A percentile compares a stretch with the other conserved stretches of the same genome.
phyloP scores from a whole-genome alignment of 768 basidiomycete genomes.

The Amanita phalloides region DNA sequence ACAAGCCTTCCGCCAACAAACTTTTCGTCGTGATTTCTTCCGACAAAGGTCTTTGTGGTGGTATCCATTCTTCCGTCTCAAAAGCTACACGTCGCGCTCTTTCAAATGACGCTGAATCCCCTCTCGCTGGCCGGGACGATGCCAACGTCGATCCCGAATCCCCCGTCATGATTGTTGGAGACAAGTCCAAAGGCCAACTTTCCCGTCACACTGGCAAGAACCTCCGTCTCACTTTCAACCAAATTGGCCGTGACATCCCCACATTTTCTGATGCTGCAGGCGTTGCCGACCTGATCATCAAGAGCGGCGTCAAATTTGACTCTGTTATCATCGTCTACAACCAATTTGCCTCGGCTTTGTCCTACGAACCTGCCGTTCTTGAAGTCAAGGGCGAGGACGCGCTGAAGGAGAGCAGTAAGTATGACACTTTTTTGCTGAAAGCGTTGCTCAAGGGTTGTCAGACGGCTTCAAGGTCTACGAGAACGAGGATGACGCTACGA shows the following conservation, averaged over 20 bases:
- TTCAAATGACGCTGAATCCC: conserved; percentile 37
- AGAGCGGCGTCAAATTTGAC: conserved; percentile 80
- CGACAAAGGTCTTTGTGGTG: conserved; percentile 98
- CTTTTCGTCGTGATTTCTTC: conserved; percentile 94
- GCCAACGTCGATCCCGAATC: conserved; percentile 44
- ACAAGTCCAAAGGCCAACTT: conserved; percentile 96
- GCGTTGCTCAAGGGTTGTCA: conserved; percentile 14
- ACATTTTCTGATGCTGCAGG: conserved; percentile 94
- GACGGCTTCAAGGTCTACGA: conserved; percentile 93
- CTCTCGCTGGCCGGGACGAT: conserved; percentile 33
- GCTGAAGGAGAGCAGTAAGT: conserved; percentile 73
- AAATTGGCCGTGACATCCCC: conserved; percentile 95
- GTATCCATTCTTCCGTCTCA: conserved; percentile 95
- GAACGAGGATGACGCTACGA: conserved; percentile 93
- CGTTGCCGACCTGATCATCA: conserved; percentile 87
- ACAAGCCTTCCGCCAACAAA: conserved; percentile 60
- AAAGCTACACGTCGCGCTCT: conserved; percentile 78
- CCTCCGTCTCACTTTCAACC: conserved; percentile 85
- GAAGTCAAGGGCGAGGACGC: conserved; percentile 76
- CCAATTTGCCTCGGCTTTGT: conserved; percentile 81
- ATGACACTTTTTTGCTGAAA: neutral
- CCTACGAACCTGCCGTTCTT: conserved; percentile 71
- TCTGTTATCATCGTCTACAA: conserved; percentile 74
- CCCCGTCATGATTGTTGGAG: conserved; percentile 81
- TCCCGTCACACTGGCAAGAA: conserved; percentile 51